Evolutionary conservation across 2,329 filamentous ascomycete genomes (phyloP), one percentile per base, ranked within the genome.

Genomic region (Tolypocladium amazonense): DNA sequence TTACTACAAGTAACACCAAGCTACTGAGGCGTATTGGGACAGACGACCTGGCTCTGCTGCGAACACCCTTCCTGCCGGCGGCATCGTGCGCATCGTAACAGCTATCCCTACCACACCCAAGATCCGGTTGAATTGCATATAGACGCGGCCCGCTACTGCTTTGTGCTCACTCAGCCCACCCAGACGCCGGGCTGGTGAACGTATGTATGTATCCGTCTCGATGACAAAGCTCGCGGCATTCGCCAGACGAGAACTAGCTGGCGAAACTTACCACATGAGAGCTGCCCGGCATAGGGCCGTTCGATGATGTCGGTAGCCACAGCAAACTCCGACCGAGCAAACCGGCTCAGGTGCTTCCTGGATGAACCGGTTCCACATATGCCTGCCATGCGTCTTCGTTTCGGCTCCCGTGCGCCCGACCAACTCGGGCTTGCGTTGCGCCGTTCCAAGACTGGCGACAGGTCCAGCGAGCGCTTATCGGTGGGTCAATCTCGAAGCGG

Each of bases 191-290:
- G 45, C 56, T 38, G 41, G 52, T 30, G 55, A 45, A 60, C 50
- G 59, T 27, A 54, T 54, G 55, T 39, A 57, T 54, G 55, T 39
- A 57, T 60, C 56, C 50, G 47, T 47, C 6, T 39, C 59, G 56
- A 60, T 60, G 59, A 60, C 59, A 60, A 60, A 60, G 59, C 56
- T 60, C 59, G 59, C 56, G 56, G 33, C 59, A 60, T 58, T 60
- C 23, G 50, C 59, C 56, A 23, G 43, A 50, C 41, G 33, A 9
- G 58, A 56, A 43, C 38, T 43, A 56, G 55, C 9, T 43, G 45
- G 30, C 53, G 58, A 59, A 23, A 30, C 33, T 41, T 12, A 43
- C 23, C 11, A 25, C n/a, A 20, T 33, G 53, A 56, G 52, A 38
- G 38, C 37, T 53, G 25, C 56, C 57, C 57, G 53, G 38, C 30